phyloP scores from a whole-genome alignment of 192 early-diverging fungal genomes.

The Funneliformis mosseae region DNA sequence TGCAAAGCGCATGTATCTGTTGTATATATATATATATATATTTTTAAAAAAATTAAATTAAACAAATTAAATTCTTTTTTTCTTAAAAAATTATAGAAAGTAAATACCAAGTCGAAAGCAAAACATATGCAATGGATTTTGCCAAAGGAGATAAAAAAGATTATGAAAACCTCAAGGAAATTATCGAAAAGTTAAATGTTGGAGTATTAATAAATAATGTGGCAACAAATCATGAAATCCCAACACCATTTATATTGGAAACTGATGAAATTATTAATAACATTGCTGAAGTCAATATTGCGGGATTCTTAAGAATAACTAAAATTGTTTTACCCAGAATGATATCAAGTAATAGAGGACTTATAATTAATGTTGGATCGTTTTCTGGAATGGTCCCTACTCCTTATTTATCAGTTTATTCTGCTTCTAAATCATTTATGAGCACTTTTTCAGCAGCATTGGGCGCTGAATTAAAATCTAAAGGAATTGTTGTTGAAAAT shows the following conservation, averaged over 20 bases:
- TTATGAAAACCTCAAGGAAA: slow-evolving; percentile 64
- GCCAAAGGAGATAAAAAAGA: slow-evolving; percentile 60
- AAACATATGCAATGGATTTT: slow-evolving; percentile 82
- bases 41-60: neutral
- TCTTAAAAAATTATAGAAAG: slow-evolving; percentile 32
- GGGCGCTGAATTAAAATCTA: slow-evolving; percentile 70
- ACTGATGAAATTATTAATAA: slow-evolving; percentile 58
- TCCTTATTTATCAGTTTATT: slow-evolving; percentile 87
- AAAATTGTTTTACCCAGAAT: slow-evolving; percentile 80
- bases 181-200: slow-evolving; percentile 59
- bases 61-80: slow-evolving; percentile 1
- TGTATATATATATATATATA: no score
- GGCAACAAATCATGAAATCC: slow-evolving; percentile 88
- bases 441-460: slow-evolving; percentile 88
- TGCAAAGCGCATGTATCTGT: no score
- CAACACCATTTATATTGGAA: slow-evolving; percentile 84
- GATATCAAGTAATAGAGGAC: slow-evolving; percentile 71
- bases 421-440: slow-evolving; percentile 92
- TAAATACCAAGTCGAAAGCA: slow-evolving; percentile 64
- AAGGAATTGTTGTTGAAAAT: slow-evolving; percentile 85
- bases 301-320: slow-evolving; percentile 80
- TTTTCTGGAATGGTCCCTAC: slow-evolving; percentile 84
- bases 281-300: slow-evolving; percentile 88
- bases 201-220: slow-evolving; percentile 92
- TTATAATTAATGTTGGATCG: slow-evolving; percentile 93